These are phyloP conservation scores for Tetrapisispora taiwanensis DNA, from an alignment of 805 yeast species.

Conservation along the genomic window DNA sequence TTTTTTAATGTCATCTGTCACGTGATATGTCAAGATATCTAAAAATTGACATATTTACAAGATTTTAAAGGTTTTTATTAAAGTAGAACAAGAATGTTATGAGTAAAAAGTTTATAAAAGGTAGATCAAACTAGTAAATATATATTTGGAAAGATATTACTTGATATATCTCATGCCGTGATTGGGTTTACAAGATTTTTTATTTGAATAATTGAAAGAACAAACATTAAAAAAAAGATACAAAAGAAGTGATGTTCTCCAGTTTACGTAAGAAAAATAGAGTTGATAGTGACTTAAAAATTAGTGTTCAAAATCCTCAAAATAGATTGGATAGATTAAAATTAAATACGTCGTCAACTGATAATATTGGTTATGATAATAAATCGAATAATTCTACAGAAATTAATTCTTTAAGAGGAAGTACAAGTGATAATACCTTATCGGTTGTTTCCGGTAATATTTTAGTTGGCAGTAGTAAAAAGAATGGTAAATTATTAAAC, in stretches of 20 bases:
- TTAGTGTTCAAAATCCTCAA: conserved; percentile 6
- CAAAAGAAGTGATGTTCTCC: conserved; percentile 7
- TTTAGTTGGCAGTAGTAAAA: conserved; percentile 11
- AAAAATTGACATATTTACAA: too few species aligned
- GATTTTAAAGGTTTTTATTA: too few species aligned
- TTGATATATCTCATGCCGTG: too few species aligned
- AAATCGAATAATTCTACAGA: background rate
- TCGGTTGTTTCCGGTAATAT: conserved; percentile 21
- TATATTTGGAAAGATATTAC: too few species aligned
- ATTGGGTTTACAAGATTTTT: too few species aligned
- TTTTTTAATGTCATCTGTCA: too few species aligned
- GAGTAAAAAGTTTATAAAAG: too few species aligned
- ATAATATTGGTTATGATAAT: background rate
- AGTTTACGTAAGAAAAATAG: conserved; percentile 12
- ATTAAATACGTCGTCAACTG: background rate
- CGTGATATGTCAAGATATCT: too few species aligned
- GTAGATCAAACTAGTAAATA: too few species aligned
- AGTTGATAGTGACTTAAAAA: background rate
- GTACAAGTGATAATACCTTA: conserved; percentile 11
- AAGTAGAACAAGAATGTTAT: too few species aligned
- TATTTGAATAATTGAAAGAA: too few species aligned
- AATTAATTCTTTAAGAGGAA: background rate
- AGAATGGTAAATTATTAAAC: background rate
- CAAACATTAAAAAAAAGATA: too few species aligned
- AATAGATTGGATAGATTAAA: conserved; percentile 4